phyloP scores from a whole-genome alignment of 768 basidiomycete genomes.

The Tricholoma terreum region DNA sequence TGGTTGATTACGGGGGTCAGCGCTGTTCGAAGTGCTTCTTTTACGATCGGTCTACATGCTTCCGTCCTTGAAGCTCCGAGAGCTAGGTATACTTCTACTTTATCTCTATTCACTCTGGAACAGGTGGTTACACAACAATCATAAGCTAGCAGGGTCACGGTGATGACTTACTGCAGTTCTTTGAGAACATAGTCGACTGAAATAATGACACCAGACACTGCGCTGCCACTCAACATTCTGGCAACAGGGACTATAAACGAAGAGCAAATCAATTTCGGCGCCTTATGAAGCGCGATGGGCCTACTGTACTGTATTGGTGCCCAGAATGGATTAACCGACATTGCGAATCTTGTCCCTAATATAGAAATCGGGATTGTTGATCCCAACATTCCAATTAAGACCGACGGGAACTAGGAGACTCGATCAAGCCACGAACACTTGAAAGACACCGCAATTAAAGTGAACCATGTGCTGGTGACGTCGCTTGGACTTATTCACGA shows the following conservation, averaged over 20 bases:
- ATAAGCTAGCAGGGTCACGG: neutral
- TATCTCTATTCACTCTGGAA: conserved; percentile 75
- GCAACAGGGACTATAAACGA: conserved; percentile 65
- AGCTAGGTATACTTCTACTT: conserved; percentile 81
- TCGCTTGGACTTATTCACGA: conserved; percentile 75
- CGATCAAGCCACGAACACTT: neutral
- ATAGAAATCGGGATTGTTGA: conserved; percentile 80
- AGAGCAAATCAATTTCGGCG: neutral
- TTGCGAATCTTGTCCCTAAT: conserved; percentile 70
- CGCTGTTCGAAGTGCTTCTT: conserved; percentile 75
- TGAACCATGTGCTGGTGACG: conserved; percentile 72
- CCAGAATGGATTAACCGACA: conserved; percentile 81
- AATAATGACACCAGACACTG: conserved; percentile 74
- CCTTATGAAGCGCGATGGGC: conserved; percentile 16
- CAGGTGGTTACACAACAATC: neutral
- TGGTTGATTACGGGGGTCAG: conserved; percentile 80
- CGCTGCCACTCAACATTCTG: conserved; percentile 83
- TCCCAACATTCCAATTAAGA: conserved; percentile 66
- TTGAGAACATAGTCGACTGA: conserved; percentile 68
- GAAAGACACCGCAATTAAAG: neutral
- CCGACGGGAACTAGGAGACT: conserved; percentile 54
- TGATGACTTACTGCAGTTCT: conserved; percentile 60
- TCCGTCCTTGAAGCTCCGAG: conserved; percentile 84
- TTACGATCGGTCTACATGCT: conserved; percentile 76
- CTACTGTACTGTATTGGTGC: conserved; percentile 75